These are phyloP conservation scores for Auricularia cornea DNA, from an alignment of 768 basidiomycete genomes.

Conservation along the genomic window DNA sequence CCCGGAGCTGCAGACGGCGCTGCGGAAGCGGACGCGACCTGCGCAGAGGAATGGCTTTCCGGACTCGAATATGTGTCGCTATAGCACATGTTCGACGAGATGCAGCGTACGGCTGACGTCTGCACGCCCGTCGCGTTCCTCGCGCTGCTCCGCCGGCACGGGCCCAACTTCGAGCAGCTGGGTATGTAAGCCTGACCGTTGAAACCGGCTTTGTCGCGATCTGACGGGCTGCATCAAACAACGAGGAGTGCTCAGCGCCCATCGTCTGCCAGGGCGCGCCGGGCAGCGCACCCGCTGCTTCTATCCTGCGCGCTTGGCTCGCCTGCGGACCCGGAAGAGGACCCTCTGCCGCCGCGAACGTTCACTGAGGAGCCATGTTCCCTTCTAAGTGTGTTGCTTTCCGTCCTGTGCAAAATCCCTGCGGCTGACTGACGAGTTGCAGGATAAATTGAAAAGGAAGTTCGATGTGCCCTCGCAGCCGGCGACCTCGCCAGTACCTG, in stretches of 20 bases:
- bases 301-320: constrained; percentile 9
- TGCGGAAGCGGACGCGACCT: constrained; percentile 44
- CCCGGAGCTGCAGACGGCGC: constrained; percentile 74
- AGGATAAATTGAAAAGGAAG: too few relatives aligned
- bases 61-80: constrained; percentile 37
- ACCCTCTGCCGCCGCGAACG: constrained; percentile 17
- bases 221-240: constrained; percentile 51
- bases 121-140: constrained; percentile 68
- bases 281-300: constrained; percentile 34
- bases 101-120: constrained; percentile 68
- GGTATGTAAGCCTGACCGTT: constrained; percentile 19
- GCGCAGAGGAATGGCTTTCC: constrained; percentile 17
- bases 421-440: too few relatives aligned
- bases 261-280: constrained; percentile 68
- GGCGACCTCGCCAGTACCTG: too few relatives aligned
- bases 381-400: too few relatives aligned
- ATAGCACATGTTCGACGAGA: constrained; percentile 59
- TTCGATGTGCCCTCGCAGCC: too few relatives aligned
- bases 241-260: constrained; percentile 82
- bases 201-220: too few relatives aligned
- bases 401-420: too few relatives aligned
- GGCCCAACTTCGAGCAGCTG: constrained; percentile 74
- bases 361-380: constrained; percentile 79
- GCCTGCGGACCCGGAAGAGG: too few relatives aligned
- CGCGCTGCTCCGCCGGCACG: constrained; percentile 47